Evolutionary conservation across 2,329 filamentous ascomycete genomes (phyloP), one percentile per base, ranked within the genome.

Genomic region (Sordariomycetes sp.): DNA sequence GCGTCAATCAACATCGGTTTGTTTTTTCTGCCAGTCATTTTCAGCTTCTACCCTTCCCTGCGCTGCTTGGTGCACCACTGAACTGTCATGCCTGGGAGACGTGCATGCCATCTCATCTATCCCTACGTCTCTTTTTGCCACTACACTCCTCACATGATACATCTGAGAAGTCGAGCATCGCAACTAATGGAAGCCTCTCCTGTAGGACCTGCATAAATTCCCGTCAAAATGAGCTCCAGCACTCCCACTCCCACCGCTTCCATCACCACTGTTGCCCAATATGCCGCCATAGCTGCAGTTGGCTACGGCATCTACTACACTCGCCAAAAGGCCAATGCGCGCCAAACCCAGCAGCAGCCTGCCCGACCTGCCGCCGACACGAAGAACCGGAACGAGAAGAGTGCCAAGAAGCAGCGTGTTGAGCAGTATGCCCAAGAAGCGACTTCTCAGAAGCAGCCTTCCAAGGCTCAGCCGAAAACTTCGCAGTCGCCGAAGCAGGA

Each of bases 351-450:
- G 46, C 46, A 20, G 46, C 18, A 50, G n/a, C 46, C 46, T 11
- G 46, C 20, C 20, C 40, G 40, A 7, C 11, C 46, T 22, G 46
- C 22, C 22, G 8, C 46, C 22, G 56, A 59, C 53, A 35, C 65
- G 14, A 70, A 74, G 63, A 64, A 66, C 25, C 70, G 70, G 53
- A 76, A 75, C 54, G 50, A 57, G 48, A 72, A 73, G 51, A 69
- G 68, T 14, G 76, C 76, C 64, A 76, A 76, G 69, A 76, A 76
- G 63, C 76, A 78, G 66, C 72, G 75, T 6, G 64, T 71, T 64
- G 73, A 75, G 61, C 55, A 57, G 25, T 40, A 52, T 28, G 55
- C 55, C 3, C 46, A 57, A 20, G 55, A 57, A 12, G 55, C 55
- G 10, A 11, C 55, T n/a, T 51, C 55, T 51, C 55, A 57, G n/a